phyloP scores from a whole-genome alignment of 176 grass and related monocot species.

The Avena eriantha region DNA sequence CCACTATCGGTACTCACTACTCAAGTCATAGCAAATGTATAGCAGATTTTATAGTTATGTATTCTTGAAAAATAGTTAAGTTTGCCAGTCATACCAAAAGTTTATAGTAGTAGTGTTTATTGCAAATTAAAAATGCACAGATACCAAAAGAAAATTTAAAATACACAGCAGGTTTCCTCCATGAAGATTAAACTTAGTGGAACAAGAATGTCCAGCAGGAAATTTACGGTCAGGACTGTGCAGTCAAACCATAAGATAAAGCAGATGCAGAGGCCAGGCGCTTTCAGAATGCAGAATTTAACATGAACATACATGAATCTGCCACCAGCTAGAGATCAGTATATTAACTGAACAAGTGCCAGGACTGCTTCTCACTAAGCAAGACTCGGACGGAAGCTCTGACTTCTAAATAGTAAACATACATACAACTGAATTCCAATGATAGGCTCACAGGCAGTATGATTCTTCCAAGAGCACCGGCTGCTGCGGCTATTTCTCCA shows the following conservation, averaged over 20 bases:
- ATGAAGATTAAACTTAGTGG: not conserved
- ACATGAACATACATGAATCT: not conserved
- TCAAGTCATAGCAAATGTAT: too few relatives aligned
- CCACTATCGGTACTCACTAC: too few relatives aligned
- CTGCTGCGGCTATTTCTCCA: constrained; percentile 2
- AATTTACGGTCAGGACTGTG: not conserved
- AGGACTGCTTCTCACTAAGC: constrained; percentile 1
- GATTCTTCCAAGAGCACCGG: constrained; percentile 8
- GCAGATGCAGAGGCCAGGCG: not conserved
- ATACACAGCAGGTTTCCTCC: not conserved
- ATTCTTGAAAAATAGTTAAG: too few relatives aligned
- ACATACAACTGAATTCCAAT: not conserved
- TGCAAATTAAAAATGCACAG: too few relatives aligned
- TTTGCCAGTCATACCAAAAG: too few relatives aligned
- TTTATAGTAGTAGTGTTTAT: too few relatives aligned
- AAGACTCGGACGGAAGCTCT: not conserved
- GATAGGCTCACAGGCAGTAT: not conserved
- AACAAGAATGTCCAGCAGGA: not conserved
- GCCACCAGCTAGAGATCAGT: not conserved
- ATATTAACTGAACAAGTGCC: not conserved
- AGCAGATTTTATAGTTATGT: too few relatives aligned
- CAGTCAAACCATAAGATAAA: not conserved
- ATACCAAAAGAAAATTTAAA: not conserved
- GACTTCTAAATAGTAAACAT: not conserved
- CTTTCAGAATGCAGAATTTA: not conserved